These are phyloP conservation scores for Cucurbita ficifolia DNA, from an alignment of 306 rosid genomes.

Conservation along the genomic window DNA sequence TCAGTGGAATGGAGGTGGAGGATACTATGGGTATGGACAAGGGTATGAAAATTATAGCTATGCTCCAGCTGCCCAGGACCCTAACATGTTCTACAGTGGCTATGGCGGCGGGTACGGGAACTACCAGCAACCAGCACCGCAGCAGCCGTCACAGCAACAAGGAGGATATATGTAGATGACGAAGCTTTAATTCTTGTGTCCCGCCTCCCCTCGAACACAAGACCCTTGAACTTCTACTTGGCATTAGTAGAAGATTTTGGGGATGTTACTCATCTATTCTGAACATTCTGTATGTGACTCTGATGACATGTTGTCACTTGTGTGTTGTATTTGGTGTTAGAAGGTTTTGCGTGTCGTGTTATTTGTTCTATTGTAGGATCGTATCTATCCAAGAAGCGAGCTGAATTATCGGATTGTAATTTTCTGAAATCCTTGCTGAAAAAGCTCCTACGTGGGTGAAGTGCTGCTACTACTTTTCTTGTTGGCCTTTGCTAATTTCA, in stretches of 20 bases:
- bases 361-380: background rate
- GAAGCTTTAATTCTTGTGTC: background rate
- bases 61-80: slow-evolving; percentile 70
- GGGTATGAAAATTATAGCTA: slow-evolving; percentile 78
- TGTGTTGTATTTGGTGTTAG: background rate
- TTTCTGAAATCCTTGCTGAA: background rate
- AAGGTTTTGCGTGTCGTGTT: background rate
- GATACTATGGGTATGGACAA: slow-evolving; percentile 68
- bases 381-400: background rate
- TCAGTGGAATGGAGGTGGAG: slow-evolving; percentile 56
- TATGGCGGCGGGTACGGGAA: slow-evolving; percentile 60
- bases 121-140: slow-evolving; percentile 42
- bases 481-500: background rate
- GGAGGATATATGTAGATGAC: slow-evolving; percentile 53
- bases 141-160: slow-evolving; percentile 67
- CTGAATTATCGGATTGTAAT: background rate
- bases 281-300: background rate
- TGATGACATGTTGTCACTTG: background rate
- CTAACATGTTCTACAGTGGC: slow-evolving; percentile 55
- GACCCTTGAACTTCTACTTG: background rate
- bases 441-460: background rate
- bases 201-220: background rate
- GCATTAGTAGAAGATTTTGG: slow-evolving; percentile 1
- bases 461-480: background rate
- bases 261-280: background rate